A percentile compares a stretch with the other conserved stretches of the same genome.
phyloP scores from a whole-genome alignment of 139 green algal species.

The Micractinium sp. region DNA sequence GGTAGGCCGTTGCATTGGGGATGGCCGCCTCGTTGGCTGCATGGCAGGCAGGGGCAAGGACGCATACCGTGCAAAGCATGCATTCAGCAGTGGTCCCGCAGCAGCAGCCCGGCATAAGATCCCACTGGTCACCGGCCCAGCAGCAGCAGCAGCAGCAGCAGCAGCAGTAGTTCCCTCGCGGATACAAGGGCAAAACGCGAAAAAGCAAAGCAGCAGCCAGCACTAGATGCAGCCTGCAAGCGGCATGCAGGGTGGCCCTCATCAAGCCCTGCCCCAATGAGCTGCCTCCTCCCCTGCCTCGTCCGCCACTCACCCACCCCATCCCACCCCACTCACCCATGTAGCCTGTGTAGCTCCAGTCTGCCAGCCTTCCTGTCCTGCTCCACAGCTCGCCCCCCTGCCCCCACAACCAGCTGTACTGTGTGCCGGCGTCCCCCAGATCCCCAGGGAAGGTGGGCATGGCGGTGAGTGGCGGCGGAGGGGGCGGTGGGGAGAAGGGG shows the following conservation, averaged over 20 bases:
- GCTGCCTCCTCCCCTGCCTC: too few relatives aligned
- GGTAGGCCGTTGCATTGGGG: background rate
- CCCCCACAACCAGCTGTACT: slow-evolving; percentile 30
- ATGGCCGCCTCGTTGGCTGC: background rate
- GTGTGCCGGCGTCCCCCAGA: background rate
- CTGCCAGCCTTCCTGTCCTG: background rate
- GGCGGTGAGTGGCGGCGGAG: background rate
- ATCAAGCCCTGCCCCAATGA: too few relatives aligned
- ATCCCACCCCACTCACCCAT: background rate
- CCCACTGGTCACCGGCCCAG: background rate
- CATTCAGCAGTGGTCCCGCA: too few relatives aligned
- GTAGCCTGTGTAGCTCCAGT: slow-evolving; percentile 21
- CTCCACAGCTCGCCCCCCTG: slow-evolving; percentile 6
- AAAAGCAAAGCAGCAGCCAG: too few relatives aligned
- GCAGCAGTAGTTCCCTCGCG: too few relatives aligned
- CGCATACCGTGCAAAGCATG: background rate
- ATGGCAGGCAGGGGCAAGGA: background rate
- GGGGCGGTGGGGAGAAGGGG: background rate
- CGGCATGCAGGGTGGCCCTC: too few relatives aligned
- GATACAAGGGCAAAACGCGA: too few relatives aligned
- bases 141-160: too few relatives aligned
- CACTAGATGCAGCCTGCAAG: background rate
- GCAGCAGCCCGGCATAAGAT: background rate
- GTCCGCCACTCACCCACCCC: background rate
- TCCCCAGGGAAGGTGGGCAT: background rate